These are phyloP conservation scores for Neurospora sublineolata DNA, from an alignment of 495 filamentous ascomycete genomes.

Conservation along the genomic window DNA sequence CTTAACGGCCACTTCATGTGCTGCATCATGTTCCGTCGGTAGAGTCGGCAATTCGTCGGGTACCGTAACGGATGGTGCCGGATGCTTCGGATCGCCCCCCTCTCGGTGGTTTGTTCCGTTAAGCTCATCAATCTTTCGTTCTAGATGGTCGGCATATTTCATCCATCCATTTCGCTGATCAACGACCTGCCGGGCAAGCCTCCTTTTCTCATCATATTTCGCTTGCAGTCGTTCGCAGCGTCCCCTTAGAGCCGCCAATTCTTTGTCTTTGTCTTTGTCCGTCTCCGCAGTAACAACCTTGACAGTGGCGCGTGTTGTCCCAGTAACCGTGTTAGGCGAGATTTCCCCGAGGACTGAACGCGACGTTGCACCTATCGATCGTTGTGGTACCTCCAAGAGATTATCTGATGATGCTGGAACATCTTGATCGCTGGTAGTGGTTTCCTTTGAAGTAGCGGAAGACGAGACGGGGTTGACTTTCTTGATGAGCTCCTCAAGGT, in stretches of 20 bases:
- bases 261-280: constrained; percentile 14
- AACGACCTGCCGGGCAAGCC: constrained; percentile 1
- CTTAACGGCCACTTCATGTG: constrained; percentile 20
- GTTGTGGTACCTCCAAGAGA: background rate
- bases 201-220: constrained; percentile 10
- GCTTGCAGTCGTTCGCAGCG: constrained; percentile 14
- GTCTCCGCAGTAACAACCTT: background rate
- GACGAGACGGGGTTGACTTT: background rate
- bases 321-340: constrained; percentile 10
- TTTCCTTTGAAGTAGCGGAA: background rate
- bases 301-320: background rate
- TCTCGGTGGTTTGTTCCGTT: background rate
- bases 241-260: constrained; percentile 18
- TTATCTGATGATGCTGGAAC: background rate
- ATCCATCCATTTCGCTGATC: constrained; percentile 17
- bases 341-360: constrained; percentile 10
- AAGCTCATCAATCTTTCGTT: constrained; percentile 1
- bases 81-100: background rate
- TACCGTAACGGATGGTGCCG: background rate
- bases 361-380: background rate
- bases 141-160: constrained; percentile 16
- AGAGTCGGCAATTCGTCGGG: constrained; percentile 19
- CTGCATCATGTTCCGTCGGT: background rate
- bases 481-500: constrained; percentile 21
- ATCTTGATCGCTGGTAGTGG: background rate